Conservation (phyloP, 2,329 filamentous ascomycete genomes). For the Penicillium paneum region DNA sequence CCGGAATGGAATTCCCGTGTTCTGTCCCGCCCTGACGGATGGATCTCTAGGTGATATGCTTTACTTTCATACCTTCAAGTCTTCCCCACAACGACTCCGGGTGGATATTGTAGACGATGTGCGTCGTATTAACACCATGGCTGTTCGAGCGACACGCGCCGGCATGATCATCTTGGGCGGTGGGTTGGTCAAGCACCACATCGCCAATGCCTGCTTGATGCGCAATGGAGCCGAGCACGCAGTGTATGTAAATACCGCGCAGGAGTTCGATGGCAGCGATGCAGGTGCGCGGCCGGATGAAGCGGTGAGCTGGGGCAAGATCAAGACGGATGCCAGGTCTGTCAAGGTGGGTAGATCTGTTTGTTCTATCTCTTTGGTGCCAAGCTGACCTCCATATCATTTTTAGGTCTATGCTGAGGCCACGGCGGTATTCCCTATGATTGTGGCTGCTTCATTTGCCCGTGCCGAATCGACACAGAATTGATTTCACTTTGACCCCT, state of each 20-base stretch:
- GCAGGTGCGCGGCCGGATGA: slow-evolving; percentile 93
- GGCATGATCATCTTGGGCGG: slow-evolving; percentile 96
- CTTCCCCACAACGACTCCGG: slow-evolving; percentile 74
- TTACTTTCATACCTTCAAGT: slow-evolving; percentile 95
- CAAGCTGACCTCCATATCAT: neutral
- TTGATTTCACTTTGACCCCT: neutral
- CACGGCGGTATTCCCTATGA: slow-evolving; percentile 64
- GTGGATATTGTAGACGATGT: slow-evolving; percentile 95
- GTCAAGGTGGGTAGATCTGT: slow-evolving; percentile 67
- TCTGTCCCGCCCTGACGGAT: slow-evolving; percentile 93
- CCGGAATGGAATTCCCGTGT: slow-evolving; percentile 94
- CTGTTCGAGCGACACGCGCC: slow-evolving; percentile 78
- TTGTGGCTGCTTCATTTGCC: slow-evolving; percentile 66
- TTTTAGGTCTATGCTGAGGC: slow-evolving; percentile 61
- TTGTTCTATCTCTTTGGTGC: neutral
- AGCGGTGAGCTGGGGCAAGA: slow-evolving; percentile 98
- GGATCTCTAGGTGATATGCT: slow-evolving; percentile 96
- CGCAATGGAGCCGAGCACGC: slow-evolving; percentile 94
- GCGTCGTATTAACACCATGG: slow-evolving; percentile 84
- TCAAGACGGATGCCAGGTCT: slow-evolving; percentile 79
- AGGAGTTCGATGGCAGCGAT: slow-evolving; percentile 97
- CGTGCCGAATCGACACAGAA: slow-evolving; percentile 27
- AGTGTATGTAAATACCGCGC: slow-evolving; percentile 95
- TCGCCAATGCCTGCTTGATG: slow-evolving; percentile 96
- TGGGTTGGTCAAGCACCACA: slow-evolving; percentile 96